Evolutionary conservation across 306 rosid species (phyloP), one percentile per base, ranked within the genome.

Genomic region (Datisca glomerata): DNA sequence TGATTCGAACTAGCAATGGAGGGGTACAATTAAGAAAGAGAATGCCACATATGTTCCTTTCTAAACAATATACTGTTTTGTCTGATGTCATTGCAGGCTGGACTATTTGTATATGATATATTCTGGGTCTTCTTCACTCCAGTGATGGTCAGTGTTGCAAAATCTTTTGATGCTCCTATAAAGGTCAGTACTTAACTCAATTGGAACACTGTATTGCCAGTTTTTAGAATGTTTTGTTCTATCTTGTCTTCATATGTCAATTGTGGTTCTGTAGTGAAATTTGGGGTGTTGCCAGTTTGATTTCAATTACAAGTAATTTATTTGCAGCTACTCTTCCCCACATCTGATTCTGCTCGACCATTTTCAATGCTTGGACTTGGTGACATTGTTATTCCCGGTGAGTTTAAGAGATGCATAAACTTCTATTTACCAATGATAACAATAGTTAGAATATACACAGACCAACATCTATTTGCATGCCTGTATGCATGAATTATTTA

Each of bases 41-140:
- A n/a, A n/a, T n/a, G n/a, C n/a, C n/a, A n/a, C n/a, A n/a, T n/a
- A n/a, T n/a, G n/a, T n/a, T n/a, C n/a, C n/a, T n/a, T n/a, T n/a
- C n/a, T n/a, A n/a, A n/a, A n/a, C n/a, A n/a, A n/a, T n/a, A n/a
- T n/a, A n/a, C 18, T 45, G 27, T 46, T 35, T 57, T 72, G 31
- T 45, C 59, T 46, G 45, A 31, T 20, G 60, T 44, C 19, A 29
- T 42, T 57, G 43, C 77, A 91, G 99, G 87, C 87, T 27, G 99
- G 99, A 44, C 93, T 91, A 21, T 91, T 91, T 60, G 87, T 91
- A 7, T 91, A 91, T 38, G 96, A 91, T 65, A 85, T 91, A 47
- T 91, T 91, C 92, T 91, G 99, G 99, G 99, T 91, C 58, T 91
- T 91, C 86, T 91, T 91, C 72, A 91, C 96, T 34, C 99, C 99